Evolutionary conservation across 495 filamentous ascomycete genomes (phyloP), one percentile per base, ranked within the genome.

Genomic region (Penicillium mononematosum): DNA sequence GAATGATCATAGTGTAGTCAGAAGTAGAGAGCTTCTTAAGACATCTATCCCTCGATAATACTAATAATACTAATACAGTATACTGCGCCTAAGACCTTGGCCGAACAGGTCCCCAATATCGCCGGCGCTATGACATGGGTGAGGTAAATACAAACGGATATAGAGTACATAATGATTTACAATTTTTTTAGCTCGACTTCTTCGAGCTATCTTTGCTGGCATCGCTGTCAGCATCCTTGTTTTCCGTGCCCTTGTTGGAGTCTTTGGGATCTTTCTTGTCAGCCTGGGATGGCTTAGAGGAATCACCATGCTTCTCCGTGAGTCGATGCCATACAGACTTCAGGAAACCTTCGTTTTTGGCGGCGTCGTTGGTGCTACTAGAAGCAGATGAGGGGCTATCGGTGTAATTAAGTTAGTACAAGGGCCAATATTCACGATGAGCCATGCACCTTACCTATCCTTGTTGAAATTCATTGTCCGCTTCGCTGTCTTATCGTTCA

Each of bases 321-420:
- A 98, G 67, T 58, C 84, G 89, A 64, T 96, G 87, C 92, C 92
- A 97, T 45, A 92, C 82, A 17, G 85, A 86, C 70, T 92, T 96
- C 46, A 97, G 73, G 65, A 96, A 93, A 9, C 92, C 88, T 74
- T 94, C 89, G 61, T 85, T 80, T 72, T 88, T 88, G 62, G 87
- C 79, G 11, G 77, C 66, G 8, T 84, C 79, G 6, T 66, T 67
- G 31, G 57, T 41, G 25, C 62, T 36, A 5, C 51, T 51, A 31
- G 62, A 53, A 24, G 49, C 43, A 9, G 67, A n/a, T n/a, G n/a
- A 55, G 44, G 63, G 54, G 39, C 60, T 67, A 29, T 6, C 17
- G n/a, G n/a, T n/a, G 19, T 16, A 14, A 19, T 10, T 16, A 38
- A 7, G 45, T 67, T 25, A 67, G 61, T 32, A 50, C 20, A 5